Conservation (phyloP, 2,329 filamentous ascomycete genomes). For the Arthroderma sp. region DNA sequence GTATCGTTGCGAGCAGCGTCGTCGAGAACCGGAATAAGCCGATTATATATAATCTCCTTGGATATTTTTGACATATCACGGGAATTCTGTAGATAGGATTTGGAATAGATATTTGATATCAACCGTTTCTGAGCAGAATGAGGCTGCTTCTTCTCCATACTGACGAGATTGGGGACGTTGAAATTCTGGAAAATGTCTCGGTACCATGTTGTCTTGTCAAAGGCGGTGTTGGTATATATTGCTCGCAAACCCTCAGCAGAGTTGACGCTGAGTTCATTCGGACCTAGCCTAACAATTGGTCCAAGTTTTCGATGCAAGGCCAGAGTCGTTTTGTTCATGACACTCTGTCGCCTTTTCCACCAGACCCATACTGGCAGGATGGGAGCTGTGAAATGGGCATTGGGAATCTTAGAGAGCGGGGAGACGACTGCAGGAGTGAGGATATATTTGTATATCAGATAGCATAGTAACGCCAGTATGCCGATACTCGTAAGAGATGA, state of each 20-base stretch:
- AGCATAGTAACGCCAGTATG: not conserved
- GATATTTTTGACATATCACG: conserved; percentile 40
- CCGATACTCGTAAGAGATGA: not conserved
- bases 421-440: conserved; percentile 41
- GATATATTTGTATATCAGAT: conserved; percentile 23
- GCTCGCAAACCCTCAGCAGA: conserved; percentile 42
- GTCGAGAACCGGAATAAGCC: conserved; percentile 43
- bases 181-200: conserved; percentile 51
- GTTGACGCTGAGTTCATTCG: conserved; percentile 52
- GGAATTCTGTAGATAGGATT: conserved; percentile 52
- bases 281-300: conserved; percentile 47
- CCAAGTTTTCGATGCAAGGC: conserved; percentile 42
- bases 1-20: conserved; percentile 8
- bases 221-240: conserved; percentile 52
- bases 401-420: conserved; percentile 51
- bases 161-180: conserved; percentile 50
- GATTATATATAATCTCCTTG: conserved; percentile 39
- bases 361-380: conserved; percentile 56
- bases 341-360: conserved; percentile 41
- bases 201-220: conserved; percentile 57
- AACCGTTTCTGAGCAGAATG: conserved; percentile 58
- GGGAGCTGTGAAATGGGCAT: conserved; percentile 53
- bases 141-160: conserved; percentile 40
- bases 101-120: conserved; percentile 62
- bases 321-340: conserved; percentile 47